Conservation (phyloP, 495 filamentous ascomycete genomes). For the Penicillium taxi region DNA sequence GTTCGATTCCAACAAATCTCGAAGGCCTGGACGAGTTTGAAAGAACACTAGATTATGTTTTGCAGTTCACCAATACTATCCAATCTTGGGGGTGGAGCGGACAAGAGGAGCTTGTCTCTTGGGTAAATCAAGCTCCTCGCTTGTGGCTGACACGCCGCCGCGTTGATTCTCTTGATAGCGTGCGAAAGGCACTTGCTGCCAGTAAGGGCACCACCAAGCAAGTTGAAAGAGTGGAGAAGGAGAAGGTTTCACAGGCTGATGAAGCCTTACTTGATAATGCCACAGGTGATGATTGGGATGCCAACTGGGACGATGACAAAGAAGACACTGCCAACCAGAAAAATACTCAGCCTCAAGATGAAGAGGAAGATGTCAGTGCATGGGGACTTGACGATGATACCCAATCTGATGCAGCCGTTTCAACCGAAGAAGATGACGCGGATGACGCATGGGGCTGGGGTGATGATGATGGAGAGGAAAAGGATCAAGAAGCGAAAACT, state of each 20-base stretch:
- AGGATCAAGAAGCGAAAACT: constrained; percentile 9
- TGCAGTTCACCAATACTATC: constrained; percentile 54
- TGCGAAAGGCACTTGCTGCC: constrained; percentile 57
- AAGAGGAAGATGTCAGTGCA: constrained; percentile 58
- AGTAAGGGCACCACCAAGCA: constrained; percentile 54
- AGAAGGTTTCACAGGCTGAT: constrained; percentile 62
- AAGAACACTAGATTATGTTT: constrained; percentile 49
- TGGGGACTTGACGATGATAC: constrained; percentile 54
- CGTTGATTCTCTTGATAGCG: constrained; percentile 63
- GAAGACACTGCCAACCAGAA: constrained; percentile 38
- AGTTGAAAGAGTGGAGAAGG: constrained; percentile 80
- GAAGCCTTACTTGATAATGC: constrained; percentile 50
- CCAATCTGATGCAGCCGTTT: constrained; percentile 12
- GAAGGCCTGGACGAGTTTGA: constrained; percentile 63
- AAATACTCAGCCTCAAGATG: constrained; percentile 30
- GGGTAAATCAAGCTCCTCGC: constrained; percentile 68
- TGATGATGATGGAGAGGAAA: constrained; percentile 47
- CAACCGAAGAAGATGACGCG: constrained; percentile 36
- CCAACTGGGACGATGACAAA: constrained; percentile 60
- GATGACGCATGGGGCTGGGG: constrained; percentile 67
- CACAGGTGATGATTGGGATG: constrained; percentile 66
- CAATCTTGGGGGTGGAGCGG: constrained; percentile 59
- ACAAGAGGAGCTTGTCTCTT: constrained; percentile 62
- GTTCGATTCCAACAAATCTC: constrained; percentile 64
- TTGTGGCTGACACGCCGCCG: constrained; percentile 83